phyloP scores from a whole-genome alignment of 306 rosid genomes.

The Mimosa bimucronata region DNA sequence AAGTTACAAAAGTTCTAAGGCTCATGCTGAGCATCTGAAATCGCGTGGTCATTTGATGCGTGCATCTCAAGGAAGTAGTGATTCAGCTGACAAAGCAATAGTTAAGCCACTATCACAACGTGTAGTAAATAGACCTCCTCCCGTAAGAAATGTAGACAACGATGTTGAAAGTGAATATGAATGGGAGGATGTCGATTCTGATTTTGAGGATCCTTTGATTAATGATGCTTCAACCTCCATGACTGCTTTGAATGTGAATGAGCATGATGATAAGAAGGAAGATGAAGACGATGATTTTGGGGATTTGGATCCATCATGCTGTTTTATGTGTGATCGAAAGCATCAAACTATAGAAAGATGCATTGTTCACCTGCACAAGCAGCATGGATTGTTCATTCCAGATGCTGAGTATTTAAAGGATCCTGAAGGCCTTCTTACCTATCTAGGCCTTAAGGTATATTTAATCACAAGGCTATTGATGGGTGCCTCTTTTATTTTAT shows the following conservation, averaged over 20 bases:
- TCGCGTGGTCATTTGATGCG: conserved; percentile 68
- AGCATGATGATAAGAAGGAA: conserved; percentile 54
- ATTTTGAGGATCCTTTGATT: conserved; percentile 62
- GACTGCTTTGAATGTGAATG: conserved; percentile 55
- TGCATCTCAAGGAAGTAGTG: conserved; percentile 64
- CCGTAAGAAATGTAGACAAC: conserved; percentile 43
- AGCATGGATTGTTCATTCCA: conserved; percentile 94
- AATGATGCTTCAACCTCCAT: conserved; percentile 54
- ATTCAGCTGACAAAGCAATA: conserved; percentile 64
- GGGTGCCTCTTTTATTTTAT: too few species aligned
- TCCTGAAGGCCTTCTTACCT: conserved; percentile 83
- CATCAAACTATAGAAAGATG: conserved; percentile 72
- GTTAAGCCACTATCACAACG: conserved; percentile 78
- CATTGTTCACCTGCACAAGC: conserved; percentile 97
- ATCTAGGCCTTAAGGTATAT: conserved; percentile 85
- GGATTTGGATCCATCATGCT: conserved; percentile 79
- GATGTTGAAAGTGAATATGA: conserved; percentile 79
- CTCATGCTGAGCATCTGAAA: conserved; percentile 90
- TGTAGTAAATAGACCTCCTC: conserved; percentile 58
- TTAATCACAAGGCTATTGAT: neutral
- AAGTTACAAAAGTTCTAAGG: conserved; percentile 80
- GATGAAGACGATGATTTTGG: conserved; percentile 47
- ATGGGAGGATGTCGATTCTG: conserved; percentile 93
- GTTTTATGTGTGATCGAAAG: conserved; percentile 92
- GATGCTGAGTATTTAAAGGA: conserved; percentile 94